Evolutionary conservation across 441 rosid genomes (phyloP).

Genomic region (Erodium texanum): DNA sequence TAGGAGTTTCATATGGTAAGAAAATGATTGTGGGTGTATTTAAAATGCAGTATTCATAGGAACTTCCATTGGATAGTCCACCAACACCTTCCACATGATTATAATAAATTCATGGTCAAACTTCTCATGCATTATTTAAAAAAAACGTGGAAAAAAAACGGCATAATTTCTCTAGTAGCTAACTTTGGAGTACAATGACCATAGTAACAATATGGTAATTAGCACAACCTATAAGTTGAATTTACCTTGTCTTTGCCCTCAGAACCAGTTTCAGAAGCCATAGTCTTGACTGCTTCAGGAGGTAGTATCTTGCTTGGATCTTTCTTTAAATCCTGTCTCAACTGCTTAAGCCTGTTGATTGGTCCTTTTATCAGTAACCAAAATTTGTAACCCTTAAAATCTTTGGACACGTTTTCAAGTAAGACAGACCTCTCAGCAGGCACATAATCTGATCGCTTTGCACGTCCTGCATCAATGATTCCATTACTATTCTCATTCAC

Average conservation of each 20-base stretch:
- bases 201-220: background rate
- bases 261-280: conserved; percentile 47
- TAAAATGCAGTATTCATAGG: background rate
- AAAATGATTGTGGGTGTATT: background rate
- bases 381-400: conserved; percentile 11
- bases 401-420: background rate
- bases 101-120: background rate
- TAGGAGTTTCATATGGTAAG: conserved; percentile 6
- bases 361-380: conserved; percentile 19
- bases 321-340: conserved; percentile 53
- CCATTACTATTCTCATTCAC: conserved; percentile 69
- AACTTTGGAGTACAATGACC: background rate
- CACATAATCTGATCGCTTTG: conserved; percentile 61
- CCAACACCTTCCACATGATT: background rate
- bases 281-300: conserved; percentile 36
- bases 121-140: background rate
- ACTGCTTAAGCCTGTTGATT: conserved; percentile 54
- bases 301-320: conserved; percentile 47
- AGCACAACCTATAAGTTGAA: conserved; percentile 10
- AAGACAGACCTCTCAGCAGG: conserved; percentile 58
- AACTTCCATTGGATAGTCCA: background rate
- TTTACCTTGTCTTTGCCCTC: conserved; percentile 45
- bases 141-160: background rate
- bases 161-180: background rate
- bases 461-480: conserved; percentile 81